These are phyloP conservation scores for Penicillium brasilianum DNA, from an alignment of 2,329 filamentous ascomycete species.

Conservation along the genomic window DNA sequence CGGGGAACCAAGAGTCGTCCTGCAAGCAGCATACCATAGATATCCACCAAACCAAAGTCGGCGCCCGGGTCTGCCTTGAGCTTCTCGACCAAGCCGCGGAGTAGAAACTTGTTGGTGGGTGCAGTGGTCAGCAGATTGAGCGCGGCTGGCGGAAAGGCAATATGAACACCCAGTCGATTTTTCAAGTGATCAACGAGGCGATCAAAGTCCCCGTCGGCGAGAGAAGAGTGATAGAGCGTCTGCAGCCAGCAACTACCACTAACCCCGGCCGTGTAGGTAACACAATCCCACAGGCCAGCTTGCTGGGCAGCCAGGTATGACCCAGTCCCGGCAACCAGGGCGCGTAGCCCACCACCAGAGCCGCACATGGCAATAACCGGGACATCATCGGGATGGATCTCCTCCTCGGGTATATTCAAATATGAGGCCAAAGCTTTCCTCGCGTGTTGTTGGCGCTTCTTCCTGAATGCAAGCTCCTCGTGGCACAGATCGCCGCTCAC, in stretches of 20 bases:
- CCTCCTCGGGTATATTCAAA: conserved; percentile 74
- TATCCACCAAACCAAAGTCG: conserved; percentile 87
- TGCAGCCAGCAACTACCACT: conserved; percentile 97
- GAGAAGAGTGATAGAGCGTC: conserved; percentile 80
- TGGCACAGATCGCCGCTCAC: conserved; percentile 80
- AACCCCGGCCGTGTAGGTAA: conserved; percentile 93
- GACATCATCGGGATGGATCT: conserved; percentile 91
- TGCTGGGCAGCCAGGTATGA: conserved; percentile 84
- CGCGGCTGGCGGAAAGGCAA: conserved; percentile 87
- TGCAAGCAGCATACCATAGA: conserved; percentile 86
- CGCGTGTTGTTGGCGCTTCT: conserved; percentile 70
- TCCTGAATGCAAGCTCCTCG: conserved; percentile 78
- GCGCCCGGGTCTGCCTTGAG: conserved; percentile 79
- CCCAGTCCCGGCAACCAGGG: conserved; percentile 86
- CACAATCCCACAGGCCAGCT: conserved; percentile 88
- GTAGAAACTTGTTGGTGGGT: conserved; percentile 89
- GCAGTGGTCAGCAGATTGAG: conserved; percentile 81
- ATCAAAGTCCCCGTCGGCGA: conserved; percentile 70
- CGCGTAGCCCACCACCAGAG: conserved; percentile 87
- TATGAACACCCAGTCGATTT: conserved; percentile 80
- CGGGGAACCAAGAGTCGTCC: conserved; percentile 84
- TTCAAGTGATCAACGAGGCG: conserved; percentile 84
- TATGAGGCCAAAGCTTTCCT: conserved; percentile 79
- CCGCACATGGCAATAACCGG: conserved; percentile 93
- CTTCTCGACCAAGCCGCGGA: conserved; percentile 90